Evolutionary conservation across 1,284 basidiomycete species (phyloP).

Genomic region (Melanopsichium pennsylvanicum): DNA sequence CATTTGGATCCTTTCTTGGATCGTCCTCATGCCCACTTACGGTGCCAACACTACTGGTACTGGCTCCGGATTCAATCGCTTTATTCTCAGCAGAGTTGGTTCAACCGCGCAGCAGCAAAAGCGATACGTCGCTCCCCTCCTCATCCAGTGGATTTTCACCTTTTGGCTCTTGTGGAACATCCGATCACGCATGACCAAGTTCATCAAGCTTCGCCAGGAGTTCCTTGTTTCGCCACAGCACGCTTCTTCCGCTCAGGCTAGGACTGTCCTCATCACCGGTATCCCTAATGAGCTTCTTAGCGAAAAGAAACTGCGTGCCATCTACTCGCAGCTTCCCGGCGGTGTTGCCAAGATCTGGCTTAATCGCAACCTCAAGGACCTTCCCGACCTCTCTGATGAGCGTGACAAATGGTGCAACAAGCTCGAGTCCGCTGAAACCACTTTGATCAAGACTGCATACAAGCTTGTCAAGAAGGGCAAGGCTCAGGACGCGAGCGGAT

Average conservation of each 20-base stretch:
- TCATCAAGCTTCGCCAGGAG: conserved; percentile 80
- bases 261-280: conserved; percentile 86
- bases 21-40: conserved; percentile 73
- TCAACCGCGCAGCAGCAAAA: conserved; percentile 43
- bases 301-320: conserved; percentile 72
- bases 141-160: conserved; percentile 59
- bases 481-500: conserved; percentile 44
- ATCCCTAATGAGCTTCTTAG: conserved; percentile 80
- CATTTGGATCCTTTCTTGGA: conserved; percentile 68
- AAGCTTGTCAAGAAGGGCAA: conserved; percentile 70
- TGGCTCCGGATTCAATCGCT: conserved; percentile 75
- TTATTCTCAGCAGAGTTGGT: conserved; percentile 79
- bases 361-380: conserved; percentile 80
- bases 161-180: conserved; percentile 85
- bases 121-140: conserved; percentile 54
- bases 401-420: conserved; percentile 77
- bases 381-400: conserved; percentile 83
- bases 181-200: conserved; percentile 80
- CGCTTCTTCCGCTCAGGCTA: conserved; percentile 78
- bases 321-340: conserved; percentile 81
- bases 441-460: conserved; percentile 76
- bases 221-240: conserved; percentile 82
- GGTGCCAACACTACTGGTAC: conserved; percentile 66
- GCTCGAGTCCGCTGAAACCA: conserved; percentile 84
- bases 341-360: conserved; percentile 90